phyloP scores from a whole-genome alignment of 257 asterid genomes.

The Verbena officinalis region DNA sequence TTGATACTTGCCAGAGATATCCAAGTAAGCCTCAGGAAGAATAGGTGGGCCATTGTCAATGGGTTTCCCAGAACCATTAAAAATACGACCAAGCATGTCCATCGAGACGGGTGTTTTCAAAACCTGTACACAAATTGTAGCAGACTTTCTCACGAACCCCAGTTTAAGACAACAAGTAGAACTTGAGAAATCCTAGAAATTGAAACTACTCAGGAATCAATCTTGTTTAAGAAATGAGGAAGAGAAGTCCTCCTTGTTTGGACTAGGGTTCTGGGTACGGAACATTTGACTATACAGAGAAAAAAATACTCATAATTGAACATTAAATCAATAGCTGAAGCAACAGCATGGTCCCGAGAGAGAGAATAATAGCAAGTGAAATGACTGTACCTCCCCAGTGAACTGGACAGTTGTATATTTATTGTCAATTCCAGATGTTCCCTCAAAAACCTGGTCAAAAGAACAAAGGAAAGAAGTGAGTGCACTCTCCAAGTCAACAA shows the following conservation, averaged over 20 bases:
- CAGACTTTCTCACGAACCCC: slow-evolving; percentile 10
- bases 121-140: slow-evolving; percentile 34
- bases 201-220: neutral
- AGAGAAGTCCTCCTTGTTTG: neutral
- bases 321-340: neutral
- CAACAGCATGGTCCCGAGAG: slow-evolving; percentile 2
- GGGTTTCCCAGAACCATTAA: slow-evolving; percentile 81
- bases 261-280: neutral
- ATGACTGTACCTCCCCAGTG: slow-evolving; percentile 80
- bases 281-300: neutral
- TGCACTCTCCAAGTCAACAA: slow-evolving; percentile 15
- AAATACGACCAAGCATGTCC: slow-evolving; percentile 76
- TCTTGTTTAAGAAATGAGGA: neutral
- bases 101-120: slow-evolving; percentile 64
- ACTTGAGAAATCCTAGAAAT: neutral
- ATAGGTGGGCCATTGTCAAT: slow-evolving; percentile 98
- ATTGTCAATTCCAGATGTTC: slow-evolving; percentile 92
- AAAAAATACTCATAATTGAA: neutral
- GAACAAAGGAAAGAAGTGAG: slow-evolving; percentile 13
- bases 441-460: slow-evolving; percentile 77
- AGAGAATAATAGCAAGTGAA: slow-evolving; percentile 13
- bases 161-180: slow-evolving; percentile 10
- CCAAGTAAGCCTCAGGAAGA: slow-evolving; percentile 98
- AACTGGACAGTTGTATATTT: slow-evolving; percentile 94
- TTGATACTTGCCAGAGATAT: slow-evolving; percentile 82